Evolutionary conservation across 257 asterid species (phyloP).

Genomic region (Handroanthus guayacan): DNA sequence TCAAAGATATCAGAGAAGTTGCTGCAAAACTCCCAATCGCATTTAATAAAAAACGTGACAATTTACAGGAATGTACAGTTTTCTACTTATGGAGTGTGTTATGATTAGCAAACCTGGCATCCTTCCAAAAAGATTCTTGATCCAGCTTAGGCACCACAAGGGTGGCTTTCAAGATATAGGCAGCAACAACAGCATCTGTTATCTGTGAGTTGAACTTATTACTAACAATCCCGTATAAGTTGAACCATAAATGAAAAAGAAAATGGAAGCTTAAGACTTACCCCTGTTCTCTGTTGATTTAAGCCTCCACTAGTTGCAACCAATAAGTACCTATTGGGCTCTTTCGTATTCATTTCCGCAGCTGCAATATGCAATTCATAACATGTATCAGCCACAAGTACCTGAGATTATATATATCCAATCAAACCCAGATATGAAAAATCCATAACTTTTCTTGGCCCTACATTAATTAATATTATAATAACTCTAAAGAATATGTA

Average conservation of each 20-base stretch:
- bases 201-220: constrained; percentile 39
- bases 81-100: neutral
- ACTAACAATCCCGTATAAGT: no score
- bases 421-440: neutral
- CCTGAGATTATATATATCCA: neutral
- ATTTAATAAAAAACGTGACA: neutral
- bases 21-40: constrained; percentile 41
- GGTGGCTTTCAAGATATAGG: constrained; percentile 58
- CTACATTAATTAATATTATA: no score
- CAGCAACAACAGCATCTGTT: constrained; percentile 65
- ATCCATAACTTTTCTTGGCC: neutral
- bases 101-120: constrained; percentile 46
- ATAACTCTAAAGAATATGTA: neutral
- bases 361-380: neutral
- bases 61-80: neutral
- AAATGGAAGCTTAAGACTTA: neutral
- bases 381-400: neutral
- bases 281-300: constrained; percentile 22
- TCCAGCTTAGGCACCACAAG: constrained; percentile 59
- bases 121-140: constrained; percentile 63
- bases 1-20: constrained; percentile 65
- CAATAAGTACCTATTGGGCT: constrained; percentile 11
- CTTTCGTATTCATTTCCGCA: neutral
- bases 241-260: no score
- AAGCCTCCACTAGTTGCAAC: constrained; percentile 25